Conservation (phyloP, 805 yeast genomes). For the Deakozyma indianensis region DNA sequence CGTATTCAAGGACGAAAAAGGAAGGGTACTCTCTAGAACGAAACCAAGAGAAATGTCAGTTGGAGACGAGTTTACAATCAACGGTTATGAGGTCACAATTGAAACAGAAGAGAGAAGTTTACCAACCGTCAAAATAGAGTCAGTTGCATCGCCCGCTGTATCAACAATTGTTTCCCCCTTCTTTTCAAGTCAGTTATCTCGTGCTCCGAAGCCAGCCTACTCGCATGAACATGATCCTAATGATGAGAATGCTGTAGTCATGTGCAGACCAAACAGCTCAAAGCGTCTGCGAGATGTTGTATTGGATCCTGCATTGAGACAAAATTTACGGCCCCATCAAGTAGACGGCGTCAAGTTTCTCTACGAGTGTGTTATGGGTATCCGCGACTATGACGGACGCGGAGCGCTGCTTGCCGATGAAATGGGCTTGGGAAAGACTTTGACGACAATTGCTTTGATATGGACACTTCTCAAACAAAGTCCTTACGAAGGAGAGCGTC, state of each 20-base stretch:
- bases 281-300: constrained; percentile 26
- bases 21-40: constrained; percentile 17
- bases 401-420: constrained; percentile 92
- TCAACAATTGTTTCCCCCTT: neutral
- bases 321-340: constrained; percentile 67
- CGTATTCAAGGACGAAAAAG: constrained; percentile 14
- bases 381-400: constrained; percentile 29
- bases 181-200: neutral
- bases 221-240: constrained; percentile 13
- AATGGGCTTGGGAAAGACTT: constrained; percentile 90
- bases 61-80: constrained; percentile 34
- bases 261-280: constrained; percentile 10
- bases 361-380: constrained; percentile 72
- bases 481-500: constrained; percentile 20
- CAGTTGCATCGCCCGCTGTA: neutral
- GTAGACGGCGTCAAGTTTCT: constrained; percentile 69
- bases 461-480: constrained; percentile 58
- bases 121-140: neutral
- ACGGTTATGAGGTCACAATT: constrained; percentile 37
- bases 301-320: constrained; percentile 22
- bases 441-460: constrained; percentile 68
- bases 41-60: constrained; percentile 10
- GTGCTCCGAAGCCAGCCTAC: neutral
- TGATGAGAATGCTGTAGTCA: constrained; percentile 15
- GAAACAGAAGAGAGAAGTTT: constrained; percentile 3